Conservation (phyloP, 306 rosid genomes). For the Cucurbita ficifolia region DNA sequence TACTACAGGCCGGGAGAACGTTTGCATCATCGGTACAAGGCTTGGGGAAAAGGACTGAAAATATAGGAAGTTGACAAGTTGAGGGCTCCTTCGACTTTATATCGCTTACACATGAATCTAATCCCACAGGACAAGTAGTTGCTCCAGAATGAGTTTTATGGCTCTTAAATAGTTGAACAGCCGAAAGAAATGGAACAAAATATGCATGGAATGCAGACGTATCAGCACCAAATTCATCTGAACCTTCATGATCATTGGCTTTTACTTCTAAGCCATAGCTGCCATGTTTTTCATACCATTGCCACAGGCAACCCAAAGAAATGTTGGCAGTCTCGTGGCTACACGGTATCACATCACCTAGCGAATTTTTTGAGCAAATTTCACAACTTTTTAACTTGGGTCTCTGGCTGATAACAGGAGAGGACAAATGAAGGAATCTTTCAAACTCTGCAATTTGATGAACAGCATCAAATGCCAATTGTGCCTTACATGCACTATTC, state of each 20-base stretch:
- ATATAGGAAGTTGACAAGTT: conserved; percentile 22
- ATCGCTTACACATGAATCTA: conserved; percentile 12
- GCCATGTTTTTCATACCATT: conserved; percentile 78
- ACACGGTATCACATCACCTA: conserved; percentile 24
- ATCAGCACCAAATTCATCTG: conserved; percentile 26
- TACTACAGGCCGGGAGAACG: conserved; percentile 10
- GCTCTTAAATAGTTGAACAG: conserved; percentile 60
- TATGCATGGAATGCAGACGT: conserved; percentile 43
- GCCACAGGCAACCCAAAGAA: conserved; percentile 57
- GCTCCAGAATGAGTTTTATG: not conserved
- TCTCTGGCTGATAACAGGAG: conserved; percentile 44
- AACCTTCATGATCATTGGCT: conserved; percentile 31
- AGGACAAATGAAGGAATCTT: conserved; percentile 43
- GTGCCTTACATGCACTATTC: conserved; percentile 29
- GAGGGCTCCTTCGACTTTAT: conserved; percentile 23
- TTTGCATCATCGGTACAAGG: conserved; percentile 16
- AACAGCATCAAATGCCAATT: conserved; percentile 47
- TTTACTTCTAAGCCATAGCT: conserved; percentile 73
- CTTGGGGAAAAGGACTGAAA: conserved; percentile 30
- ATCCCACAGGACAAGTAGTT: conserved; percentile 14
- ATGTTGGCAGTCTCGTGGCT: conserved; percentile 40
- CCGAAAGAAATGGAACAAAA: conserved; percentile 79
- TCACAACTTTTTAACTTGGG: conserved; percentile 18
- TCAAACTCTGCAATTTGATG: conserved; percentile 66
- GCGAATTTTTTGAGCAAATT: conserved; percentile 22